Percentiles rank a stretch among this genome's conserved stretches.
Evolutionary conservation across 2,329 filamentous ascomycete species (phyloP).

Genomic region (Pseudogymnoascus sp.): DNA sequence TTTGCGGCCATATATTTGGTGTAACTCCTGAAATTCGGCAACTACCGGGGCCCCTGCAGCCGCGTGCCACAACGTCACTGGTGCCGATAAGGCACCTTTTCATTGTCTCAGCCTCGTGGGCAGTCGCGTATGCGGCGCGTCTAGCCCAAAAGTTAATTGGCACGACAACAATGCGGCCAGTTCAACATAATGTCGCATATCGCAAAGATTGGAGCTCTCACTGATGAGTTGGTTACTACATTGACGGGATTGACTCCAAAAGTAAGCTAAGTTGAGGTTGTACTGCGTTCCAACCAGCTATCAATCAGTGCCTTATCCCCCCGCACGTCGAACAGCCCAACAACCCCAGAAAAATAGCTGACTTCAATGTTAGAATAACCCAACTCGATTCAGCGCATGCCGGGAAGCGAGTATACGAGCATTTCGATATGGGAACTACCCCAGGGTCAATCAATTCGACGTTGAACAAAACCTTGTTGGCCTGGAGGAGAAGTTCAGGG

Average conservation of each 20-base stretch:
- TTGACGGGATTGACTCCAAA: slow-evolving; percentile 47
- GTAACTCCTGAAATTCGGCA: slow-evolving; percentile 11
- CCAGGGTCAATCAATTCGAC: slow-evolving; percentile 68
- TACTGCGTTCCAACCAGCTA: background rate
- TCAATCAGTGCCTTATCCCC: background rate
- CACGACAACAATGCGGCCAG: slow-evolving; percentile 10
- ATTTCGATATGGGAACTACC: slow-evolving; percentile 47
- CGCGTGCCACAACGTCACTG: slow-evolving; percentile 9
- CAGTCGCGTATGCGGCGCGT: slow-evolving; percentile 11
- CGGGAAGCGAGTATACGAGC: slow-evolving; percentile 43
- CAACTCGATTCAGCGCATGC: slow-evolving; percentile 34
- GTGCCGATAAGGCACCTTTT: slow-evolving; percentile 8
- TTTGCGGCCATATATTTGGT: slow-evolving; percentile 2
- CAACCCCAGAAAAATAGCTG: slow-evolving; percentile 12
- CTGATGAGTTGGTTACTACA: slow-evolving; percentile 60
- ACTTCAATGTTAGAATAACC: slow-evolving; percentile 24
- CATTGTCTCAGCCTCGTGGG: background rate
- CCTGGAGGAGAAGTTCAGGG: slow-evolving; percentile 76
- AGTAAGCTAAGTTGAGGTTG: slow-evolving; percentile 32
- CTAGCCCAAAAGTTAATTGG: slow-evolving; percentile 9
- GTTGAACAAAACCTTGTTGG: slow-evolving; percentile 57
- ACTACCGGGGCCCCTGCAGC: slow-evolving; percentile 9
- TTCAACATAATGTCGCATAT: slow-evolving; percentile 56
- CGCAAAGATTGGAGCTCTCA: slow-evolving; percentile 53
- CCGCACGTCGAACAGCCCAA: background rate